phyloP scores from a whole-genome alignment of 441 rosid species.

The Pelargonium australe region DNA sequence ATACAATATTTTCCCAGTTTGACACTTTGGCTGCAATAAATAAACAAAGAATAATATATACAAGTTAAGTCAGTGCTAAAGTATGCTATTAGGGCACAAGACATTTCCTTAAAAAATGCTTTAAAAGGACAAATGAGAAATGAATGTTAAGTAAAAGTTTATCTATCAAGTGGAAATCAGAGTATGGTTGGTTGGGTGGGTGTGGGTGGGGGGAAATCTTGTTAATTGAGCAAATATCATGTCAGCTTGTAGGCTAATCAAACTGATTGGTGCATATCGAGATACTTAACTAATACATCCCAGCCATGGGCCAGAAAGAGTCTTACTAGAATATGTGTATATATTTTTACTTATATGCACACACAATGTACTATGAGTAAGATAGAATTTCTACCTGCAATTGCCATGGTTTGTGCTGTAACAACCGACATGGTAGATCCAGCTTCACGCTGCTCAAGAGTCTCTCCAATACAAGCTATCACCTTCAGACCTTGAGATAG shows the following conservation, averaged over 20 bases:
- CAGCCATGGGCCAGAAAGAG: too few species aligned
- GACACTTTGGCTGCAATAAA: slow-evolving; percentile 34
- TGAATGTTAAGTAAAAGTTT: too few species aligned
- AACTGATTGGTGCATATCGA: too few species aligned
- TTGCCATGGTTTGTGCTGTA: slow-evolving; percentile 70
- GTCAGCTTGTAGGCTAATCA: too few species aligned
- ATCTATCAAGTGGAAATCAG: too few species aligned
- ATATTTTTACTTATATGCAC: too few species aligned
- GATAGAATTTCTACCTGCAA: slow-evolving; percentile 38
- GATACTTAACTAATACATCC: too few species aligned
- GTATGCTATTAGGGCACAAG: slow-evolving; percentile 4
- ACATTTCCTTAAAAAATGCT: neutral
- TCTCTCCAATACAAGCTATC: slow-evolving; percentile 75
- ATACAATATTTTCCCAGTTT: slow-evolving; percentile 49
- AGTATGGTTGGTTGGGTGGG: too few species aligned
- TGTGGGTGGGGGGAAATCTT: too few species aligned
- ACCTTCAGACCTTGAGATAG: slow-evolving; percentile 64
- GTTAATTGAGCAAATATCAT: too few species aligned
- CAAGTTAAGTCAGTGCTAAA: neutral
- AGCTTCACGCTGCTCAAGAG: slow-evolving; percentile 64
- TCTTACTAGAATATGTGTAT: too few species aligned
- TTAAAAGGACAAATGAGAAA: neutral
- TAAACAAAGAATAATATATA: neutral
- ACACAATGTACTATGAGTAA: neutral
- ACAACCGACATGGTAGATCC: slow-evolving; percentile 60